Percentiles rank a stretch among this genome's conserved stretches.
Conservation (phyloP, 129 eudicot genomes). For the Lactuca sativa region DNA sequence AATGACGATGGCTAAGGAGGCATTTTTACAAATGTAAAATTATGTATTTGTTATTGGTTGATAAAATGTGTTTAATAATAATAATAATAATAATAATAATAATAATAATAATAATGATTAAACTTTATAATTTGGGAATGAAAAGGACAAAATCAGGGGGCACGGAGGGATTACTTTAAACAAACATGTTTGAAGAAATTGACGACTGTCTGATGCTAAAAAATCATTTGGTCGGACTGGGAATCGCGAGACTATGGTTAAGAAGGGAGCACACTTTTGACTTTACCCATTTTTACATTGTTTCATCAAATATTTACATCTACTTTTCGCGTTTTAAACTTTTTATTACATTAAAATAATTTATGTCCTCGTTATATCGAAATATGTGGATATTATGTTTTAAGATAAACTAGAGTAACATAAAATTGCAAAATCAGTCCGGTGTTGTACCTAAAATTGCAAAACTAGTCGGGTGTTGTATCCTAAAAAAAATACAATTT, state of each 20-base stretch:
- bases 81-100: not conserved
- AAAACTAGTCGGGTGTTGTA: no score
- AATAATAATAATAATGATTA: not conserved
- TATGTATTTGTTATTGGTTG: not conserved
- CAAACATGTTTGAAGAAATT: slow-evolving; percentile 32
- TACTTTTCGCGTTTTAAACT: no score
- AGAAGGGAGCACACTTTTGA: slow-evolving; percentile 22
- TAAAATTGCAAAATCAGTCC: no score
- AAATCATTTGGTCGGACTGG: slow-evolving; percentile 35
- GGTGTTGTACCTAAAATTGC: no score
- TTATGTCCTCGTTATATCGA: no score
- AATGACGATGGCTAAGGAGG: not conserved
- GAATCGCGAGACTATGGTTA: slow-evolving; percentile 27
- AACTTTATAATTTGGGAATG: not conserved
- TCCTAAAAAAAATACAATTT: no score
- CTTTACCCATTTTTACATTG: slow-evolving; percentile 8
- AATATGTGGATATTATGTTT: no score
- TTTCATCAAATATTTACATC: not conserved
- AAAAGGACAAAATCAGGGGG: slow-evolving; percentile 22
- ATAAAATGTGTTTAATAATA: not conserved
- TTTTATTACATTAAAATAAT: no score
- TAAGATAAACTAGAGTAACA: no score
- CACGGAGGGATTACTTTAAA: slow-evolving; percentile 26
- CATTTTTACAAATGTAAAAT: no score
- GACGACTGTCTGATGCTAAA: slow-evolving; percentile 15